phyloP scores from a whole-genome alignment of 768 basidiomycete species.

The Suillus subalutaceus region DNA sequence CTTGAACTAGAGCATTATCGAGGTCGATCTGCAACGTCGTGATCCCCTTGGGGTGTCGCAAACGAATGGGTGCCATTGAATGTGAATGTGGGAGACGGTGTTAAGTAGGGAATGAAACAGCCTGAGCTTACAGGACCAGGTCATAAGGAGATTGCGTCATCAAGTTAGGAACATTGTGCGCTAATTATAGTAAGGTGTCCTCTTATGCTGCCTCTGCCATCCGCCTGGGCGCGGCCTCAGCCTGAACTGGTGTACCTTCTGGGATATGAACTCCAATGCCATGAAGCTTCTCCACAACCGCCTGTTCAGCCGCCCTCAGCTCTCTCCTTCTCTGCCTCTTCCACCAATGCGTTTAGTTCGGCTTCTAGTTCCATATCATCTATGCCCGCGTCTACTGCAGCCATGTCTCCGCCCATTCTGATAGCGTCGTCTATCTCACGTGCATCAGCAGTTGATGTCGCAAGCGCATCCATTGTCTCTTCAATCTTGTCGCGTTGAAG shows the following conservation, averaged over 20 bases:
- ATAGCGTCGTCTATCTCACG: conserved; percentile 83
- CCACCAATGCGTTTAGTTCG: conserved; percentile 63
- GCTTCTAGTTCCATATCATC: conserved; percentile 62
- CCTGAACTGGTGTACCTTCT: conserved; percentile 7
- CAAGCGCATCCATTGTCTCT: conserved; percentile 84
- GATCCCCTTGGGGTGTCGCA: conserved; percentile 86
- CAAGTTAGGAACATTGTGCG: background rate
- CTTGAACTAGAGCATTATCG: conserved; percentile 64
- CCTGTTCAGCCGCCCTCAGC: conserved; percentile 38
- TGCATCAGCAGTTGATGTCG: conserved; percentile 81
- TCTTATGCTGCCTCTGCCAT: background rate
- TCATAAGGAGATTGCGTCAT: conserved; percentile 16
- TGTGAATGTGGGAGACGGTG: background rate
- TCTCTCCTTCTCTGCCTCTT: conserved; percentile 44
- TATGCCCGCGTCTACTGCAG: conserved; percentile 46
- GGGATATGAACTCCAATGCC: conserved; percentile 20
- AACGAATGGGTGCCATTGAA: conserved; percentile 70
- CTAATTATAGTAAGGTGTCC: background rate
- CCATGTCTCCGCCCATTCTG: conserved; percentile 64
- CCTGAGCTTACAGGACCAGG: background rate
- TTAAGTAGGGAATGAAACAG: conserved; percentile 5
- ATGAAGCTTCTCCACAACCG: conserved; percentile 22
- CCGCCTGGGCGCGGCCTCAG: background rate
- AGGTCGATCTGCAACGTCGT: conserved; percentile 74
- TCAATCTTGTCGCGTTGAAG: conserved; percentile 81